phyloP scores from a whole-genome alignment of 108 stramenopile species.

The Parietichytrium sp. region DNA sequence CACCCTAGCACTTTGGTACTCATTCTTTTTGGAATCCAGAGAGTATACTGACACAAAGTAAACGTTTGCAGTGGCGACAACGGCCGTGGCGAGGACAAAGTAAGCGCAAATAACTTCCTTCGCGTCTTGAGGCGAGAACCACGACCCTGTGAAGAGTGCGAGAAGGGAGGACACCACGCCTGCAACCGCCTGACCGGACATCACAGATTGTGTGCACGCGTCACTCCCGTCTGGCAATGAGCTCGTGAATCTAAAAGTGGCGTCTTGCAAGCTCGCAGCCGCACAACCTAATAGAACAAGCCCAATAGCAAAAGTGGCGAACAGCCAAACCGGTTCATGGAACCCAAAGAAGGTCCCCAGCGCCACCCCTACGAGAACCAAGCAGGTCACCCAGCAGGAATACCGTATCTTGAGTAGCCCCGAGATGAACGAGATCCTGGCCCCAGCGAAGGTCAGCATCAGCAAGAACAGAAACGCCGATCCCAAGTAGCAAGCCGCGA shows the following conservation, averaged over 20 bases:
- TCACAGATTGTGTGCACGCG: not conserved
- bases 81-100: not conserved
- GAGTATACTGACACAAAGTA: not conserved
- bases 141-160: not conserved
- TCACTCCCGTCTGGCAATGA: not conserved
- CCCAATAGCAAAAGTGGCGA: not conserved
- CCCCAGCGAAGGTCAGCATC: not conserved
- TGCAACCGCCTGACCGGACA: constrained; percentile 26
- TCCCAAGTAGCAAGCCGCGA: not conserved
- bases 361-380: not conserved
- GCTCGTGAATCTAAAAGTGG: not conserved
- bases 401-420: not conserved
- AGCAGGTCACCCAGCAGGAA: not conserved
- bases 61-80: not conserved
- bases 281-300: not conserved
- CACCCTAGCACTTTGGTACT: not conserved
- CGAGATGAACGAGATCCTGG: not conserved
- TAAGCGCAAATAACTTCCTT: not conserved
- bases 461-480: not conserved
- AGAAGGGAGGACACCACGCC: not conserved
- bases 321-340: not conserved
- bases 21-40: not conserved
- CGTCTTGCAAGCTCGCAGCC: not conserved
- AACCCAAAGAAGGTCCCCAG: not conserved
- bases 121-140: not conserved